These are phyloP conservation scores for Rhododendron mucronatum DNA, from an alignment of 148 eudicot species.

Conservation along the genomic window DNA sequence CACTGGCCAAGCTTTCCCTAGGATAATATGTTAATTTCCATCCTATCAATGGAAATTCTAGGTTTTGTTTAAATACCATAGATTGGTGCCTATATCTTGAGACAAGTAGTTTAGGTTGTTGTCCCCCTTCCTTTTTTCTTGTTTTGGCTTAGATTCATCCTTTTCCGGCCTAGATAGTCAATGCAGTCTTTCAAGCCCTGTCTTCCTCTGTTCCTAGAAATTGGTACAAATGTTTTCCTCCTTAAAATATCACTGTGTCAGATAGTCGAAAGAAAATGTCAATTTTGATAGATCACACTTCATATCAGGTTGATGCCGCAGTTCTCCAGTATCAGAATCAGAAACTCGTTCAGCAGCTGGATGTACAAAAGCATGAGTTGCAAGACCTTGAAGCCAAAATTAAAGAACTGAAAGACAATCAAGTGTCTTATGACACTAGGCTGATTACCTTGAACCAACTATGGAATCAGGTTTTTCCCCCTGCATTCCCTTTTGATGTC, in stretches of 20 bases:
- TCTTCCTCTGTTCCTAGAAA: neutral
- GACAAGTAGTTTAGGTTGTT: neutral
- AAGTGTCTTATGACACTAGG: constrained; percentile 64
- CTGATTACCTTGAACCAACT: constrained; percentile 60
- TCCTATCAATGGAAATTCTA: neutral
- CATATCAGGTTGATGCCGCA: constrained; percentile 78
- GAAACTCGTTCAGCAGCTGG: constrained; percentile 83
- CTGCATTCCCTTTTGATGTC: constrained; percentile 7
- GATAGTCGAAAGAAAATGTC: neutral
- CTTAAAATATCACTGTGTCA: neutral
- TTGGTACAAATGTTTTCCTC: neutral
- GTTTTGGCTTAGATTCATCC: neutral
- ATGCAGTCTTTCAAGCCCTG: neutral
- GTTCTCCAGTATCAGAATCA: constrained; percentile 93
- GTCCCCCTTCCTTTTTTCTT: neutral
- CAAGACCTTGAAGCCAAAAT: constrained; percentile 78
- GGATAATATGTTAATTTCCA: neutral
- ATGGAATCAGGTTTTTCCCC: constrained; percentile 68
- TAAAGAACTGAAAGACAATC: constrained; percentile 65
- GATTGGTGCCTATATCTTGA: neutral
- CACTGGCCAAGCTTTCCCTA: neutral
- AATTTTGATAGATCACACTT: constrained; percentile 4
- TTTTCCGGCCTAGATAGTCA: neutral
- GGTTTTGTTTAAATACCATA: neutral
- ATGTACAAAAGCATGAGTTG: constrained; percentile 73